A percentile compares a stretch with the other conserved stretches of the same genome.
These are phyloP conservation scores for Actinomortierella ambigua DNA, from an alignment of 371 early-diverging fungal species.

Conservation along the genomic window DNA sequence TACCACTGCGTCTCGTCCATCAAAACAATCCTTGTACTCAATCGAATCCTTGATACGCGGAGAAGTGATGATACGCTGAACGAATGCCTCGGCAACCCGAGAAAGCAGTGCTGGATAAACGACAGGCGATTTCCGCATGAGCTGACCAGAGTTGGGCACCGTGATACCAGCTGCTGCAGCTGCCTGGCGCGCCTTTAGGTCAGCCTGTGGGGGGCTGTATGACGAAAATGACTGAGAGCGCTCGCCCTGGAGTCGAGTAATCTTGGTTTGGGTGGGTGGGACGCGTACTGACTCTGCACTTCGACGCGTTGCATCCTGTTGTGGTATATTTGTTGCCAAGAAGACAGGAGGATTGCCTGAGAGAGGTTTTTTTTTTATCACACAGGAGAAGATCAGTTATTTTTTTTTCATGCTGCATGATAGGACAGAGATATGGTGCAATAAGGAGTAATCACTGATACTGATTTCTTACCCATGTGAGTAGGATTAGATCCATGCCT, in stretches of 20 bases:
- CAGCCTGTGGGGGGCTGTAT: constrained; percentile 34
- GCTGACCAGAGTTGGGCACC: constrained; percentile 18
- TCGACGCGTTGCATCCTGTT: constrained; percentile 31
- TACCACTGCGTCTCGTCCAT: constrained; percentile 87
- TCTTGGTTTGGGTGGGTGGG: constrained; percentile 35
- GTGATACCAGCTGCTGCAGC: constrained; percentile 18
- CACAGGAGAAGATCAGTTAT: too few species aligned
- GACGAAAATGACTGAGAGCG: constrained; percentile 54
- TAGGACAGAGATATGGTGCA: too few species aligned
- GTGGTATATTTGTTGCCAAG: constrained; percentile 33
- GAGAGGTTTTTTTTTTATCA: too few species aligned
- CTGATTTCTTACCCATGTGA: constrained; percentile 17
- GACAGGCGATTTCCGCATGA: constrained; percentile 37
- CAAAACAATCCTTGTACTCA: constrained; percentile 81
- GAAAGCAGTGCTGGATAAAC: constrained; percentile 87
- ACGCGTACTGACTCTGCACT: constrained; percentile 41
- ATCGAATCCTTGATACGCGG: constrained; percentile 76
- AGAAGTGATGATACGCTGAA: constrained; percentile 49
- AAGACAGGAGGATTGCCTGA: constrained; percentile 43
- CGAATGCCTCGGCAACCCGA: constrained; percentile 77
- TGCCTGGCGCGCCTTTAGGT: constrained; percentile 19
- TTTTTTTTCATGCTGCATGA: too few species aligned
- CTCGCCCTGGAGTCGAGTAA: constrained; percentile 46
- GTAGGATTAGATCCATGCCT: constrained; percentile 37
- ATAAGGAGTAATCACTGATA: too few species aligned